Evolutionary conservation across 345 rosid genomes (phyloP).

Genomic region (Anastatica hierochuntica): DNA sequence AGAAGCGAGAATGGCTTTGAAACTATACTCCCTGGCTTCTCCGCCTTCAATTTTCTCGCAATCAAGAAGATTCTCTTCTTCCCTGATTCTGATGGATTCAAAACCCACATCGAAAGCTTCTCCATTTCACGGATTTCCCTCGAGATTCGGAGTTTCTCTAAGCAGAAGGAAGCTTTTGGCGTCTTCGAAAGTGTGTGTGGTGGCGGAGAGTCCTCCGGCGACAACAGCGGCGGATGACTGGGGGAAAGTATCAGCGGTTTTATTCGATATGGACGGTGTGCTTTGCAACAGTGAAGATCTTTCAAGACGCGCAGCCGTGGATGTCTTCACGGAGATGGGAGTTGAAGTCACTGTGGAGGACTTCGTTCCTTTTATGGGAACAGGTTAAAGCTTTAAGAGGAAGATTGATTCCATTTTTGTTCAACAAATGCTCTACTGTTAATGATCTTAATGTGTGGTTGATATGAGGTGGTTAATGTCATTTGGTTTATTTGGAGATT

Average conservation of each 20-base stretch:
- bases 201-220: conserved; percentile 23
- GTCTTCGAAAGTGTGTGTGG: conserved; percentile 11
- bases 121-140: not conserved
- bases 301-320: conserved; percentile 87
- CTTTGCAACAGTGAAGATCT: conserved; percentile 76
- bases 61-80: conserved; percentile 10
- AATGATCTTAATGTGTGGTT: no score
- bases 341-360: conserved; percentile 71
- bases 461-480: not conserved
- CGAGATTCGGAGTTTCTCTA: not conserved
- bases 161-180: not conserved
- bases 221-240: conserved; percentile 13
- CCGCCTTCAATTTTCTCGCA: conserved; percentile 17
- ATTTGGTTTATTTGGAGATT: not conserved
- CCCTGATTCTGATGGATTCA: not conserved
- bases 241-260: conserved; percentile 89
- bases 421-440: no score
- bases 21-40: conserved; percentile 11
- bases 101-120: not conserved
- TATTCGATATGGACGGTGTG: conserved; percentile 95
- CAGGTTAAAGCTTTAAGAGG: conserved; percentile 33
- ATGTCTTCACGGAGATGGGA: conserved; percentile 83
- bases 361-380: conserved; percentile 85
- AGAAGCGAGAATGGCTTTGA: conserved; percentile 21
- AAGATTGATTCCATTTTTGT: no score